A percentile compares a stretch with the other conserved stretches of the same genome.
phyloP scores from a whole-genome alignment of 1,284 basidiomycete genomes.

The Thecaphora thlaspeos region DNA sequence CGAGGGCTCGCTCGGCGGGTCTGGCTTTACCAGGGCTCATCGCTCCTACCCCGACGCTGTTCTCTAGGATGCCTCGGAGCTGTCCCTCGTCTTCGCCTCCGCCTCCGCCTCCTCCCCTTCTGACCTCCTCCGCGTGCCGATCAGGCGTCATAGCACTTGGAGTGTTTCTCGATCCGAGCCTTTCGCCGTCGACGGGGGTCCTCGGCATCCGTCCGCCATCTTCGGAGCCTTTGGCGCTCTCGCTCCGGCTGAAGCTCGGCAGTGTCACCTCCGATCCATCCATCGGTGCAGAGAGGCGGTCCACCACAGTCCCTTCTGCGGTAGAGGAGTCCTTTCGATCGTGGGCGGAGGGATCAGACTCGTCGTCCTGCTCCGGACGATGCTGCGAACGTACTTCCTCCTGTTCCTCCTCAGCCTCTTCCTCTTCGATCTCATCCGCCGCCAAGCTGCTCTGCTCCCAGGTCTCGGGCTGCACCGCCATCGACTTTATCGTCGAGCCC shows the following conservation, averaged over 20 bases:
- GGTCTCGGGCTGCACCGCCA: conserved; percentile 19
- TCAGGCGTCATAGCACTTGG: too few relatives aligned
- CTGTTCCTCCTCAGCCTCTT: background rate
- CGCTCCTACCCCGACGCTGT: too few relatives aligned
- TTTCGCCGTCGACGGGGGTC: conserved; percentile 27
- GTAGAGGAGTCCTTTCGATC: conserved; percentile 13
- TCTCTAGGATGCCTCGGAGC: too few relatives aligned
- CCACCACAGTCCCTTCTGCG: conserved; percentile 28
- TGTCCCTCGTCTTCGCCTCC: background rate
- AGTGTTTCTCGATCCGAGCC: background rate
- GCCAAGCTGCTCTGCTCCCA: conserved; percentile 15
- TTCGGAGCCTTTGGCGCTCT: conserved; percentile 30
- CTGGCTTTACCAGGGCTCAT: conserved; percentile 7
- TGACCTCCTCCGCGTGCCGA: too few relatives aligned
- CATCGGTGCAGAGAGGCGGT: conserved; percentile 22
- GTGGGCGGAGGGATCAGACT: conserved; percentile 1
- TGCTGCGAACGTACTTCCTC: background rate
- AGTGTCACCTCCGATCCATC: conserved; percentile 22
- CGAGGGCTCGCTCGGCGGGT: conserved; percentile 32
- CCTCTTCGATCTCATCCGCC: too few relatives aligned
- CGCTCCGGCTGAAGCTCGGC: conserved; percentile 26
- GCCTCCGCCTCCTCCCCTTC: too few relatives aligned
- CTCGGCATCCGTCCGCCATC: conserved; percentile 26
- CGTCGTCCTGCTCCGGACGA: background rate
- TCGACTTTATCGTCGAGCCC: conserved; percentile 25